phyloP scores from a whole-genome alignment of 2,329 filamentous ascomycete genomes.

The Eutypella sp. region DNA sequence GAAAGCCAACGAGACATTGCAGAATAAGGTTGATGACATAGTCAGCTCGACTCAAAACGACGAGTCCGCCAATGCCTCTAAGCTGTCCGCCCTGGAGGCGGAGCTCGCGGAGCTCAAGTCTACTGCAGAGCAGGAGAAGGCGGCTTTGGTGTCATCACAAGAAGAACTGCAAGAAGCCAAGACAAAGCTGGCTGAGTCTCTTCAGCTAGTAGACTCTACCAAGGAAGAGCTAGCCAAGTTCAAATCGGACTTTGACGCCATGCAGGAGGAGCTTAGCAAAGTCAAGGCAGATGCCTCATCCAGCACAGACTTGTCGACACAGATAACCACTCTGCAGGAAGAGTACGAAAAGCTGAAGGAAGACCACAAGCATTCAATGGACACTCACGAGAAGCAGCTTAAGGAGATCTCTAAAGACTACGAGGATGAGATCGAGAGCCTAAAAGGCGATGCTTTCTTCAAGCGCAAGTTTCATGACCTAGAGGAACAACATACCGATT shows the following conservation, averaged over 20 bases:
- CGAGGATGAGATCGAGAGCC: conserved; percentile 59
- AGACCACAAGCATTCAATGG: conserved; percentile 35
- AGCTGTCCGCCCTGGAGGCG: conserved; percentile 46
- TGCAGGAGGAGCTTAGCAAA: conserved; percentile 38
- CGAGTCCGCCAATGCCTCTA: conserved; percentile 38
- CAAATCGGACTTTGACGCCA: conserved; percentile 43
- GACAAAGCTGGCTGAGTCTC: conserved; percentile 27
- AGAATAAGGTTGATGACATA: conserved; percentile 52
- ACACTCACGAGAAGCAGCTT: conserved; percentile 53
- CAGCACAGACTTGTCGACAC: conserved; percentile 16
- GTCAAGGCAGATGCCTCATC: conserved; percentile 43
- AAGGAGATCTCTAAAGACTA: conserved; percentile 56
- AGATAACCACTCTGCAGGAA: conserved; percentile 24
- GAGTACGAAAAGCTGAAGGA: conserved; percentile 44
- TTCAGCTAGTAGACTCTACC: conserved; percentile 20
- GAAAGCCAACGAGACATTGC: conserved; percentile 45
- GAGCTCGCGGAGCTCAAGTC: conserved; percentile 47
- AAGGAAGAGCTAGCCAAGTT: conserved; percentile 44
- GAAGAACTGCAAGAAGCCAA: conserved; percentile 33
- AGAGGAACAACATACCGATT: conserved; percentile 48
- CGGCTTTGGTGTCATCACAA: conserved; percentile 42
- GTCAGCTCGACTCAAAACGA: conserved; percentile 43
- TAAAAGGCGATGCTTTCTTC: conserved; percentile 58
- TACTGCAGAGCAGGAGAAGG: conserved; percentile 43
- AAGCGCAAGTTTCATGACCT: conserved; percentile 60